These are phyloP conservation scores for Pythium graminicola DNA, from an alignment of 352 stramenopile genomes.

Conservation along the genomic window DNA sequence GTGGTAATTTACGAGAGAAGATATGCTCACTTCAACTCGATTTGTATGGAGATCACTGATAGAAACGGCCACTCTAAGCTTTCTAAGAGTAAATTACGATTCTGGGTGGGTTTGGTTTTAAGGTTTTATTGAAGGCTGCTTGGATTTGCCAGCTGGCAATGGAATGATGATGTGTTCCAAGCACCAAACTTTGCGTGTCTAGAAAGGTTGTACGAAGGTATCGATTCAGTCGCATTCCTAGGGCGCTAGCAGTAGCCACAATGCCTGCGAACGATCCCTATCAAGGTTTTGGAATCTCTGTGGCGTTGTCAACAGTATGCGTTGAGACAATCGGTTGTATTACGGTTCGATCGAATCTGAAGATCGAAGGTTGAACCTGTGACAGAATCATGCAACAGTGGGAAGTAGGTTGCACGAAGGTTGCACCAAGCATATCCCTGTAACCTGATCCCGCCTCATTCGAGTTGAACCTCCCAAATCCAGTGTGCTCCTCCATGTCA, in stretches of 20 bases:
- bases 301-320: too few species aligned
- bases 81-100: constrained; percentile 13
- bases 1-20: constrained; percentile 7
- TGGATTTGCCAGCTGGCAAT: constrained; percentile 12
- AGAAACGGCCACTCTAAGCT: constrained; percentile 3
- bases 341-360: constrained; percentile 1
- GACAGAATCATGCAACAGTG: neutral
- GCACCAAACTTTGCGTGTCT: constrained; percentile 13
- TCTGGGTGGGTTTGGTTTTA: neutral
- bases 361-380: neutral
- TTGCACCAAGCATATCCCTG: constrained; percentile 6
- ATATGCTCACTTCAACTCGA: constrained; percentile 1
- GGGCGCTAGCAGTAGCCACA: neutral
- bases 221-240: neutral
- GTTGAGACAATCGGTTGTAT: neutral
- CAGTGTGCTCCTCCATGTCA: too few species aligned
- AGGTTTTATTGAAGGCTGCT: constrained; percentile 15
- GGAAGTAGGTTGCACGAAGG: constrained; percentile 2
- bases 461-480: too few species aligned
- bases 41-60: neutral
- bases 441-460: too few species aligned
- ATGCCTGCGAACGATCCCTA: too few species aligned
- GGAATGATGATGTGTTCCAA: constrained; percentile 9
- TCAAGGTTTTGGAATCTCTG: too few species aligned
- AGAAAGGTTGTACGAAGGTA: too few species aligned